Percentiles rank a stretch among this genome's conserved stretches.
phyloP scores from a whole-genome alignment of 192 early-diverging fungal genomes.

The Jimgerdemannia lactiflua region DNA sequence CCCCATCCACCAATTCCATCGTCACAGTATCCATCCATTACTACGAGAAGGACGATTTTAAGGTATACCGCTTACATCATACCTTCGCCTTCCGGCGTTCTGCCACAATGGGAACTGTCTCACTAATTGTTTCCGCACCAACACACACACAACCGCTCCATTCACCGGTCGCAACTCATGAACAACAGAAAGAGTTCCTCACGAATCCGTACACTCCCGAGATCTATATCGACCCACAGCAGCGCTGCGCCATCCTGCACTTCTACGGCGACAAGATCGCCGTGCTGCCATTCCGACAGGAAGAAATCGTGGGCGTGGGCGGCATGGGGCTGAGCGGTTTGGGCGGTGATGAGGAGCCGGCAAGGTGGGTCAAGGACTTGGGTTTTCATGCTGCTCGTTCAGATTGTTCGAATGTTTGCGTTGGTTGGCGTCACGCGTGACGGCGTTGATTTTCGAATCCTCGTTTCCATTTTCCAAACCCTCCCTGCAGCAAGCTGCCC shows the following conservation, averaged over 20 bases:
- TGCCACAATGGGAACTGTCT: background rate
- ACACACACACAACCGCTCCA: slow-evolving; percentile 4
- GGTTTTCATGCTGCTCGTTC: background rate
- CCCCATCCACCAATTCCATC: slow-evolving; percentile 65
- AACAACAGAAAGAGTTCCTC: slow-evolving; percentile 59
- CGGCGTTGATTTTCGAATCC: too few species aligned
- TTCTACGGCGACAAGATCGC: slow-evolving; percentile 91
- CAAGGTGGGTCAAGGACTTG: slow-evolving; percentile 36
- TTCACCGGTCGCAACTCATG: background rate
- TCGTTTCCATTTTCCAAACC: background rate
- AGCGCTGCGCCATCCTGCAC: slow-evolving; percentile 82
- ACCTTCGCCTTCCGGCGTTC: background rate
- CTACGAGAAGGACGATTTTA: slow-evolving; percentile 91
- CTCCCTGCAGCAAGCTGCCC: slow-evolving; percentile 46
- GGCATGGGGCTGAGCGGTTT: background rate
- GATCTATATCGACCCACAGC: slow-evolving; percentile 78
- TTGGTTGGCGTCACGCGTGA: too few species aligned
- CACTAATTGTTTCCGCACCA: background rate
- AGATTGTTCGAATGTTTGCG: too few species aligned
- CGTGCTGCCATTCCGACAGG: slow-evolving; percentile 82
- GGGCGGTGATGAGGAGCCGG: slow-evolving; percentile 48
- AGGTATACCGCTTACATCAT: slow-evolving; percentile 41
- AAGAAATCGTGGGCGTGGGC: slow-evolving; percentile 40
- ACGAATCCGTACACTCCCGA: slow-evolving; percentile 60
- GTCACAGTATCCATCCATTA: slow-evolving; percentile 95